Percentiles rank a stretch among this genome's conserved stretches.
phyloP scores from a whole-genome alignment of 2,329 filamentous ascomycete genomes.

The Hypocreales sp. region DNA sequence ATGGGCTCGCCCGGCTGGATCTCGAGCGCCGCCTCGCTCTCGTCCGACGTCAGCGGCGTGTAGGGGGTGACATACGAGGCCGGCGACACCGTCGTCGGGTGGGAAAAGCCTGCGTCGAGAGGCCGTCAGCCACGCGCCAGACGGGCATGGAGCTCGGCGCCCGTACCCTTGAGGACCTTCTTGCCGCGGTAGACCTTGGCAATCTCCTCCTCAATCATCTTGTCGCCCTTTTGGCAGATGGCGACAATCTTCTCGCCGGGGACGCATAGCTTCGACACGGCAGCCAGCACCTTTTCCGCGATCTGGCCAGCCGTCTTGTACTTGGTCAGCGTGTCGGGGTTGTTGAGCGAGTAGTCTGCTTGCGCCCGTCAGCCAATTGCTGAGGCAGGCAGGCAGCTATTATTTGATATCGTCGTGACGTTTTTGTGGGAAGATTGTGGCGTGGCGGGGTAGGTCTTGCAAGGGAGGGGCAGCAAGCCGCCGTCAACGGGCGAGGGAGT shows the following conservation, averaged over 20 bases:
- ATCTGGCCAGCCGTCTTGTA: constrained; percentile 96
- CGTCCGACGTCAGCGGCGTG: constrained; percentile 77
- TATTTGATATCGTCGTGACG: too few species aligned
- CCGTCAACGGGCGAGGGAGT: too few species aligned
- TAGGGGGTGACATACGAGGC: constrained; percentile 92
- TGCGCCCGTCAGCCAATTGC: constrained; percentile 1
- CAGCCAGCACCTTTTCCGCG: constrained; percentile 86
- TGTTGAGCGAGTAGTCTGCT: constrained; percentile 74
- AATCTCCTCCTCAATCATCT: constrained; percentile 85
- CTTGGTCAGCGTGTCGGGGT: constrained; percentile 93
- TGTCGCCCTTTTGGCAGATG: constrained; percentile 90
- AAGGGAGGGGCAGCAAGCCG: too few species aligned
- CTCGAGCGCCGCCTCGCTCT: constrained; percentile 63
- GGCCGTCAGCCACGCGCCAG: constrained; percentile 2
- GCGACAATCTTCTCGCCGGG: constrained; percentile 86
- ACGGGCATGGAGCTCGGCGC: not conserved
- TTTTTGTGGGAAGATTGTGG: too few species aligned
- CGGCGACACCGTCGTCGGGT: constrained; percentile 91
- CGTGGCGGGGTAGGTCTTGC: too few species aligned
- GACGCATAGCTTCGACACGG: constrained; percentile 57
- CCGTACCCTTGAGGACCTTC: constrained; percentile 75
- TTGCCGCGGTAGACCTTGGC: constrained; percentile 97
- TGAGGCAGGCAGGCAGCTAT: too few species aligned
- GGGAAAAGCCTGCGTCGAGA: constrained; percentile 54
- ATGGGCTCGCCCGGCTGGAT: constrained; percentile 76